Evolutionary conservation across 345 rosid genomes (phyloP).

Genomic region (Lepidium africanum): DNA sequence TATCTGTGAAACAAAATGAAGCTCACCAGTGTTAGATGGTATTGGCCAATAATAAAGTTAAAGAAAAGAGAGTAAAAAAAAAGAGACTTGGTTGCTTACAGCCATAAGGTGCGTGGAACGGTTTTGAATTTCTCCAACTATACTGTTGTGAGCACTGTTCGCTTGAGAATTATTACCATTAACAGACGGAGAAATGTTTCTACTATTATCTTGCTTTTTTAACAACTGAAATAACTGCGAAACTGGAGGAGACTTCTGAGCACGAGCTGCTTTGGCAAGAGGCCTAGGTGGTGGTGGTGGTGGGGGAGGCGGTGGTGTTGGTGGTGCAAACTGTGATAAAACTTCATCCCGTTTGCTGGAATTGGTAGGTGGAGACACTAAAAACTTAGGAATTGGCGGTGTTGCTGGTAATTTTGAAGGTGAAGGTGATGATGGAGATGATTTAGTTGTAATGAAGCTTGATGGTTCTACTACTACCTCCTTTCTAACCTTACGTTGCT

Average conservation of each 20-base stretch:
- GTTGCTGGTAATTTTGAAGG: slow-evolving; percentile 10
- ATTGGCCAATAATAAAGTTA: neutral
- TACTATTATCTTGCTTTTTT: slow-evolving; percentile 49
- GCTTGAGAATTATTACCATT: slow-evolving; percentile 29
- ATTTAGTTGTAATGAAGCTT: slow-evolving; percentile 19
- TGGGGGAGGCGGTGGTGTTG: slow-evolving; percentile 63
- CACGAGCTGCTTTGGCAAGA: slow-evolving; percentile 36
- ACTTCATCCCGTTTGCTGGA: slow-evolving; percentile 22
- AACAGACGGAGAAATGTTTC: slow-evolving; percentile 28
- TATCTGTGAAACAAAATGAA: slow-evolving; percentile 36
- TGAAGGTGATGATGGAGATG: slow-evolving; percentile 12
- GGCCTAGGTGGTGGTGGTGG: slow-evolving; percentile 51
- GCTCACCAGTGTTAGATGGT: neutral
- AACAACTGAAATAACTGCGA: slow-evolving; percentile 39
- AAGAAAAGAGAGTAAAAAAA: neutral
- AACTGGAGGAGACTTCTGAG: slow-evolving; percentile 43
- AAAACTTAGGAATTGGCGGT: slow-evolving; percentile 23
- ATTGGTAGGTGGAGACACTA: slow-evolving; percentile 22
- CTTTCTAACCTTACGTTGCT: slow-evolving; percentile 38
- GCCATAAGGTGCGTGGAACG: slow-evolving; percentile 83
- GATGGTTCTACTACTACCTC: slow-evolving; percentile 35
- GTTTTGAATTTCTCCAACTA: slow-evolving; percentile 87
- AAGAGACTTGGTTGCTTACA: slow-evolving; percentile 34
- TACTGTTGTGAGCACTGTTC: slow-evolving; percentile 56
- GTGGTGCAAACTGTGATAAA: slow-evolving; percentile 35